Evolutionary conservation across 1,139 yeast species (phyloP), one percentile per base, ranked within the genome.

Genomic region (Barnettozyma hawaiiensis): DNA sequence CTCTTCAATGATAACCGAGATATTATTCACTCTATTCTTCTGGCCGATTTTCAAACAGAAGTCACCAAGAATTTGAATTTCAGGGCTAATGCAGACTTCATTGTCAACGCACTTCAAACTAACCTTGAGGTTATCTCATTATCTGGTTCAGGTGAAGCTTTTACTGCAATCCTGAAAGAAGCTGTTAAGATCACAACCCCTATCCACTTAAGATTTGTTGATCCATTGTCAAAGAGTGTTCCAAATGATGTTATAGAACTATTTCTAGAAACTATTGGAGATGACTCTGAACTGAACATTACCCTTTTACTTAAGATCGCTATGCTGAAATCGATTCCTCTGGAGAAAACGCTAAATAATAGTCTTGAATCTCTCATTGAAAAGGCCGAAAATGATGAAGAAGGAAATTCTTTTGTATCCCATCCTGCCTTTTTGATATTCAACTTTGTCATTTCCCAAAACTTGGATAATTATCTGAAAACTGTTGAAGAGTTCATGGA

Each of bases 401-500:
- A 55, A 5, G 53, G 53, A 1, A 37, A 37, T 9, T 24, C 51
- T 3, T 49, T 51, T 21, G 41, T 39, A 0, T 59, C 58, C 2
- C 51, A 47, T 6, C 48, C 55, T 2, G 52, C 64, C 0, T 57
- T 66, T 20, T 29, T 38, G 5, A 48, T 67, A 6, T 56, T 59
- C 31, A 52, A 56, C 14, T 45, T 47, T 14, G 55, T 62, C 22
- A 52, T 68, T 5, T 51, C 50, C 28, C 46, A 55, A 5, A 52
- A 59, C 26, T 16, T 50, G 5, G 23, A 37, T 0, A 46, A 42
- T 14, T 57, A 57, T 35, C 31, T 47, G 0, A 37, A 46, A 0
- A 53, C 53, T n/a, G 52, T 69, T 4, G 48, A 51, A 1, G 52
- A 52, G 7, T 61, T 69, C 31, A 46, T 69, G 18, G 49, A 51